Evolutionary conservation across 1,284 basidiomycete species (phyloP), one percentile per base, ranked within the genome.

Genomic region (Apiotrichum mycotoxinovorans): DNA sequence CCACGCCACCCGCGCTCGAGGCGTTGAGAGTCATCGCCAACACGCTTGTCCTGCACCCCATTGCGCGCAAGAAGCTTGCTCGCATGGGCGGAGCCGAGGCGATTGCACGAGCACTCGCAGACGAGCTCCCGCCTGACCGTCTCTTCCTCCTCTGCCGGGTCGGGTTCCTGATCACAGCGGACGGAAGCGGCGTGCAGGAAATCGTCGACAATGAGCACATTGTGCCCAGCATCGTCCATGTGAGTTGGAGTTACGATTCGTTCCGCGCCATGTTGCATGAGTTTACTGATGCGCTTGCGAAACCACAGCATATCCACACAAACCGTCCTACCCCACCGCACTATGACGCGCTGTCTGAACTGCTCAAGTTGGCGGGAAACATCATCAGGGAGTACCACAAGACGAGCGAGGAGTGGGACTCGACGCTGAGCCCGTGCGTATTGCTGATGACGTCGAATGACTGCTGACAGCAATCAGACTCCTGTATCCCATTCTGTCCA

Each of bases 281-380:
- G 20, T 4, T 9, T 12, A 11, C 9, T 10, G 40, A 23, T 22
- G 25, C n/a, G n/a, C 34, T 25, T 35, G 27, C 37, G 26, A 25
- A 10, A 25, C n/a, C n/a, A n/a, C 44, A 73, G 66, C 58, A 66
- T 27, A 49, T 71, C 15, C 46, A 52, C 20, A 37, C 30, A 11
- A 34, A 64, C 17, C 42, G 54, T 1, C 61, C 65, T 0, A 25
- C 61, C 5, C 65, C 58, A 8, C 26, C 58, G 2, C 63, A 69
- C 53, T 68, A 65, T 44, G 59, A 62, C 30, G 69, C 69, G 14
- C 48, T 77, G 17, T 55, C 62, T 22, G 76, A 78, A 60, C 57
- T 77, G 23, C 65, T 77, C 46, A 78, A 78, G 63, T 51, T 75
- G 40, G 58, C 66, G 1, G 70, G 71, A 47, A 75, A 74, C 51